These are phyloP conservation scores for Perkinsus chesapeaki DNA, from an alignment of 169 alveolate species.

Conservation along the genomic window DNA sequence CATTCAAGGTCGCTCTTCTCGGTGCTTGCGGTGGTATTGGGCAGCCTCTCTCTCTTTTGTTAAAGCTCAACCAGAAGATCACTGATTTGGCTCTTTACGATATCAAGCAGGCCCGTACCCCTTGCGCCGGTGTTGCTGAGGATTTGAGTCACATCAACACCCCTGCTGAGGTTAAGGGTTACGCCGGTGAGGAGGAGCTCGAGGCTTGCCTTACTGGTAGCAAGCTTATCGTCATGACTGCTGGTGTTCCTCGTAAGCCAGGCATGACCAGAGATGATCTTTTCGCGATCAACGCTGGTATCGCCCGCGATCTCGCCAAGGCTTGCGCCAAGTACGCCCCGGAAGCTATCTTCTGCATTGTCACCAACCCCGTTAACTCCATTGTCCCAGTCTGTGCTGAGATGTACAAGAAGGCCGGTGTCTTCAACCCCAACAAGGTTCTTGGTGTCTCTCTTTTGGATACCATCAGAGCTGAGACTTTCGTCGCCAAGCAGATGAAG, in stretches of 20 bases:
- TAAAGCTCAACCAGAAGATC: neutral
- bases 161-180: neutral
- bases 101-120: conserved; percentile 19
- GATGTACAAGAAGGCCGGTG: conserved; percentile 31
- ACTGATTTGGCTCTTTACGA: neutral
- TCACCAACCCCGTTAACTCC: conserved; percentile 58
- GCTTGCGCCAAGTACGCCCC: conserved; percentile 47
- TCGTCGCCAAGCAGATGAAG: conserved; percentile 35
- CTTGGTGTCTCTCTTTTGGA: conserved; percentile 46
- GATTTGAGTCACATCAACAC: neutral
- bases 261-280: conserved; percentile 66
- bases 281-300: conserved; percentile 49
- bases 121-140: conserved; percentile 3
- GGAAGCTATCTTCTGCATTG: conserved; percentile 53
- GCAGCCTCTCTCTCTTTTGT: conserved; percentile 9
- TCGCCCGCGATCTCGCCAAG: conserved; percentile 46
- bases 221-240: conserved; percentile 36
- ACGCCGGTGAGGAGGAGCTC: neutral
- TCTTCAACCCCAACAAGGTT: conserved; percentile 27
- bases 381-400: conserved; percentile 23
- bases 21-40: conserved; percentile 16
- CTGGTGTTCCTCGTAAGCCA: conserved; percentile 63
- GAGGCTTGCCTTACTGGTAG: conserved; percentile 36
- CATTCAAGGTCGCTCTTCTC: conserved; percentile 23
- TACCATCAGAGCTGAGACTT: conserved; percentile 41